These are phyloP conservation scores for Astrocystis sublimbata DNA, from an alignment of 495 filamentous ascomycete species.

Conservation along the genomic window DNA sequence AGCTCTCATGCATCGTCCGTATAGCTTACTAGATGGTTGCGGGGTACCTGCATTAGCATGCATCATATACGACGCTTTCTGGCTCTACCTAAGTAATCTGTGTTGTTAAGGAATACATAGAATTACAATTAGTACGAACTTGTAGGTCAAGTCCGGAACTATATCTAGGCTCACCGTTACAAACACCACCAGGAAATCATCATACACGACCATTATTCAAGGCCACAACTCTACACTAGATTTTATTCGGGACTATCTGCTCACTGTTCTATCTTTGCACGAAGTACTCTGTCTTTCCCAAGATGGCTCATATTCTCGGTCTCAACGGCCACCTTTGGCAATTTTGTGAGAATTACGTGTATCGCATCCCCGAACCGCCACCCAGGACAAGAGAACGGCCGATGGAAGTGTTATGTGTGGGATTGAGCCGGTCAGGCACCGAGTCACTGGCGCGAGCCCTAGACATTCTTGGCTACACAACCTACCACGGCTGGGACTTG, in stretches of 20 bases:
- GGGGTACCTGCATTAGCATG: too few relatives aligned
- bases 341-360: constrained; percentile 30
- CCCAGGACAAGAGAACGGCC: constrained; percentile 54
- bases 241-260: neutral
- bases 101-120: too few relatives aligned
- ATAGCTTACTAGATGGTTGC: too few relatives aligned
- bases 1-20: too few relatives aligned
- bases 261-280: neutral
- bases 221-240: neutral
- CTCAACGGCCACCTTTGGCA: constrained; percentile 28
- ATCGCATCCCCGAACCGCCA: constrained; percentile 21
- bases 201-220: neutral
- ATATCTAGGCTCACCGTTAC: too few relatives aligned
- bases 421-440: constrained; percentile 63
- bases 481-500: constrained; percentile 68
- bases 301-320: neutral
- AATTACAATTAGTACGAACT: too few relatives aligned
- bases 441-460: constrained; percentile 63
- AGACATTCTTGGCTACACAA: constrained; percentile 61
- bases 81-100: too few relatives aligned
- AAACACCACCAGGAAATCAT: too few relatives aligned
- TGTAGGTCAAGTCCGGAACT: too few relatives aligned
- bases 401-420: constrained; percentile 65
- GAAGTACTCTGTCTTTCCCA: neutral
- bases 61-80: too few relatives aligned